Conservation (phyloP, 2,329 filamentous ascomycete species). For the Claviceps cyperi region DNA sequence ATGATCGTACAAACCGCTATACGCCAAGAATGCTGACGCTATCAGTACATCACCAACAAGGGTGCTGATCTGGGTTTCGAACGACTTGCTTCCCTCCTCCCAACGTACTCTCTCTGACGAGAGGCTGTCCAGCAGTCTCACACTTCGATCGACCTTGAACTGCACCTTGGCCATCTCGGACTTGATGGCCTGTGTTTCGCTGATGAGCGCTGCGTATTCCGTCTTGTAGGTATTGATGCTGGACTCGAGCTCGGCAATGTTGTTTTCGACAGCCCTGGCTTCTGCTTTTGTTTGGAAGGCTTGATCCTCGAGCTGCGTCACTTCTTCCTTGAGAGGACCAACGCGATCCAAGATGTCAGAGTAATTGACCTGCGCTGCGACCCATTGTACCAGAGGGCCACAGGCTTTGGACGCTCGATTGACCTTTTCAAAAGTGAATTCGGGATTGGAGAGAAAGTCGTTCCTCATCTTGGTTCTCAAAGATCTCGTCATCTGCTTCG, state of each 20-base stretch:
- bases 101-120: conserved; percentile 86
- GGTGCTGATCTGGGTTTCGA: conserved; percentile 94
- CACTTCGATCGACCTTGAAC: conserved; percentile 95
- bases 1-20: conserved; percentile 93
- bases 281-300: conserved; percentile 86
- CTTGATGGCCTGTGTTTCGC: conserved; percentile 95
- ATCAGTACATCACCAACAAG: conserved; percentile 91
- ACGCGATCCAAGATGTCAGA: conserved; percentile 94
- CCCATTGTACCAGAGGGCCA: conserved; percentile 94
- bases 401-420: conserved; percentile 94
- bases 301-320: conserved; percentile 72
- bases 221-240: conserved; percentile 93
- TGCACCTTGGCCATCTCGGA: conserved; percentile 90
- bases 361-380: conserved; percentile 89
- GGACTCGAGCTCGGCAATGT: conserved; percentile 67
- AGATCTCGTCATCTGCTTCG: conserved; percentile 76
- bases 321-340: conserved; percentile 82
- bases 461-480: conserved; percentile 80
- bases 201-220: conserved; percentile 90
- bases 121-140: conserved; percentile 83
- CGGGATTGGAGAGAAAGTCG: conserved; percentile 81
- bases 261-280: conserved; percentile 80
- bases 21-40: conserved; percentile 93
- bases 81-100: conserved; percentile 96
- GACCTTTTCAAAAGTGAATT: conserved; percentile 93